A percentile compares a stretch with the other conserved stretches of the same genome.
Evolutionary conservation across 2,329 filamentous ascomycete genomes (phyloP).

Genomic region (Neopestalotiopsis sp.): DNA sequence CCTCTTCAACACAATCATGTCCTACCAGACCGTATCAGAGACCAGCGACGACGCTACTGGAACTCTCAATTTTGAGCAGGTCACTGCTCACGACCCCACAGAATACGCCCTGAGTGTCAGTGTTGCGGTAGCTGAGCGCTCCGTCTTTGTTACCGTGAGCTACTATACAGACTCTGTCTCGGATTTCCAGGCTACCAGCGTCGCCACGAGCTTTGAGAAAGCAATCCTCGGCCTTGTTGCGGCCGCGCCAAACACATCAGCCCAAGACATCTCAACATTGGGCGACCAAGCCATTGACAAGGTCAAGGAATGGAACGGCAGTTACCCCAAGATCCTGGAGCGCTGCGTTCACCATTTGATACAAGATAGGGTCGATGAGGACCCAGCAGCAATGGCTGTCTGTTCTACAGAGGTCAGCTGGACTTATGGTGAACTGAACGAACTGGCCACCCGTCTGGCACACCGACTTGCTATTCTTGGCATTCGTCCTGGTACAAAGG

Average conservation of each 20-base stretch:
- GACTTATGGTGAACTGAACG: conserved; percentile 14
- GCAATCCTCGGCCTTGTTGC: conserved; percentile 13
- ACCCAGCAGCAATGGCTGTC: conserved; percentile 16
- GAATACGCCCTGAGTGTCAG: conserved; percentile 20
- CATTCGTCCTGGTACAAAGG: conserved; percentile 9
- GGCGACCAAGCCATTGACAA: conserved; percentile 11
- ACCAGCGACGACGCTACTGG: neutral
- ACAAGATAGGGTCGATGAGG: conserved; percentile 12
- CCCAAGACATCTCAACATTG: conserved; percentile 8
- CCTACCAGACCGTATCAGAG: conserved; percentile 17
- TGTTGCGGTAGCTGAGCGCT: conserved; percentile 16
- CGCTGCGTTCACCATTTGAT: conserved; percentile 14
- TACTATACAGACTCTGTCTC: conserved; percentile 20
- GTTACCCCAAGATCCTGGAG: neutral
- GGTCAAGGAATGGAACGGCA: conserved; percentile 17
- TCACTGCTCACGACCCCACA: conserved; percentile 18
- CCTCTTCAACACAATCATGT: conserved; percentile 20
- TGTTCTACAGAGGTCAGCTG: conserved; percentile 16
- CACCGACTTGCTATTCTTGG: conserved; percentile 12
- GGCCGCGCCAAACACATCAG: neutral
- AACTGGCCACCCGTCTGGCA: conserved; percentile 2
- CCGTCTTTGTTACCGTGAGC: conserved; percentile 17
- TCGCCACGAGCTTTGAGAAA: conserved; percentile 17
- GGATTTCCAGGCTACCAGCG: conserved; percentile 15
- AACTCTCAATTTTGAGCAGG: conserved; percentile 16